A percentile compares a stretch with the other conserved stretches of the same genome.
Evolutionary conservation across 768 basidiomycete species (phyloP).

Genomic region (Pulveroboletus sp.): DNA sequence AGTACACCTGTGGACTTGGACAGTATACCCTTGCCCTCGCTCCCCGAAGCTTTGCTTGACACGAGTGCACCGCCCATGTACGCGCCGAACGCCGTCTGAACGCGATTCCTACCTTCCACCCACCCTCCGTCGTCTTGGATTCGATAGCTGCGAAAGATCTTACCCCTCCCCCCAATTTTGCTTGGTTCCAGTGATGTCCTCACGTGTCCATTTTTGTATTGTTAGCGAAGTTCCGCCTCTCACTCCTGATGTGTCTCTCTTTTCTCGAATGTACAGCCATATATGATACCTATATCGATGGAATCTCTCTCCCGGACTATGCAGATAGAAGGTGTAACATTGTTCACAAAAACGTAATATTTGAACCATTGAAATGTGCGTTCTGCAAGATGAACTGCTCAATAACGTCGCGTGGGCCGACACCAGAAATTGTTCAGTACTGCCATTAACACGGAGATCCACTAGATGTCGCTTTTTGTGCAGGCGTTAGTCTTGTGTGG

Average conservation of each 20-base stretch:
- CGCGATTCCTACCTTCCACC: background rate
- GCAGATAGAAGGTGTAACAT: constrained; percentile 28
- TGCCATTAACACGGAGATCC: too few relatives aligned
- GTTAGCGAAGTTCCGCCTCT: constrained; percentile 16
- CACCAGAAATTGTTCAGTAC: too few relatives aligned
- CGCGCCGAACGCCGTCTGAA: constrained; percentile 18
- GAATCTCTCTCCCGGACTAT: background rate
- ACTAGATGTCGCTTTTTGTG: too few relatives aligned
- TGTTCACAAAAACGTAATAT: background rate
- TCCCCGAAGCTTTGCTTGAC: constrained; percentile 18
- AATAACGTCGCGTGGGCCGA: constrained; percentile 10
- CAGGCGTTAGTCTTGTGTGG: too few relatives aligned
- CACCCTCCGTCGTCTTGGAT: background rate
- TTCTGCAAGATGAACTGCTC: background rate
- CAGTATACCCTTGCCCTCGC: constrained; percentile 10
- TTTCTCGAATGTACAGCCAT: too few relatives aligned
- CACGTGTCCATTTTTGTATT: constrained; percentile 23
- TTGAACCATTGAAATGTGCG: too few relatives aligned
- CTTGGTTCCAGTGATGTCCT: background rate
- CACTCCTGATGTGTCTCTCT: background rate
- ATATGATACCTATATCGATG: too few relatives aligned
- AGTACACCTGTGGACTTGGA: constrained; percentile 18
- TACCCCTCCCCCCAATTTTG: background rate
- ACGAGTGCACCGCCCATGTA: constrained; percentile 21
- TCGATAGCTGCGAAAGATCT: background rate